Conservation (phyloP, 176 grass and related monocot species). For the Ensete glaucum region DNA sequence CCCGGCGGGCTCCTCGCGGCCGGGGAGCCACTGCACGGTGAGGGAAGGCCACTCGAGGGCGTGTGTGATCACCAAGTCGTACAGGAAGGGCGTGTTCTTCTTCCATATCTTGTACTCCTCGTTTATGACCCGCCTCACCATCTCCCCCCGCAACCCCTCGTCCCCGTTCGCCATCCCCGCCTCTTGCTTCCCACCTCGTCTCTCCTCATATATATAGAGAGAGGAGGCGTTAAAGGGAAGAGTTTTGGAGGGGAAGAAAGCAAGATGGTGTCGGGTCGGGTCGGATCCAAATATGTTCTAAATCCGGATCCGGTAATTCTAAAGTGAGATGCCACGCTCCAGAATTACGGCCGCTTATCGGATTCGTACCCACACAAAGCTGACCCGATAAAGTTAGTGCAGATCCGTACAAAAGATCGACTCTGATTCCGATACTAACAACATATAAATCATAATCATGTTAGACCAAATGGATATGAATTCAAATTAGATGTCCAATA, state of each 20-base stretch:
- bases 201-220: neutral
- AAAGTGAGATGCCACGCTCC: too few relatives aligned
- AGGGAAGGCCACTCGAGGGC: constrained; percentile 94
- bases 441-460: too few relatives aligned
- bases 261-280: neutral
- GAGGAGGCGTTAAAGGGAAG: too few relatives aligned
- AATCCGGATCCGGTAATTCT: too few relatives aligned
- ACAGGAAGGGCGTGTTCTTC: constrained; percentile 96
- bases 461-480: too few relatives aligned
- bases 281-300: too few relatives aligned
- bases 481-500: too few relatives aligned
- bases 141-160: constrained; percentile 70
- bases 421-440: too few relatives aligned
- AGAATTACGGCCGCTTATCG: too few relatives aligned
- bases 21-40: constrained; percentile 91
- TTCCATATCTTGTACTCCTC: constrained; percentile 99
- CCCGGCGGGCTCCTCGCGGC: constrained; percentile 59
- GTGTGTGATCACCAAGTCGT: constrained; percentile 93
- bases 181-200: neutral
- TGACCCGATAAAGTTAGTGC: too few relatives aligned
- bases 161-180: constrained; percentile 28
- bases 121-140: constrained; percentile 81
- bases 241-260: neutral
- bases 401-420: too few relatives aligned
- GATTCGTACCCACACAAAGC: too few relatives aligned